Base-by-base conservation (phyloP, 768 basidiomycete genomes). In the Suillus clintonianus region DNA sequence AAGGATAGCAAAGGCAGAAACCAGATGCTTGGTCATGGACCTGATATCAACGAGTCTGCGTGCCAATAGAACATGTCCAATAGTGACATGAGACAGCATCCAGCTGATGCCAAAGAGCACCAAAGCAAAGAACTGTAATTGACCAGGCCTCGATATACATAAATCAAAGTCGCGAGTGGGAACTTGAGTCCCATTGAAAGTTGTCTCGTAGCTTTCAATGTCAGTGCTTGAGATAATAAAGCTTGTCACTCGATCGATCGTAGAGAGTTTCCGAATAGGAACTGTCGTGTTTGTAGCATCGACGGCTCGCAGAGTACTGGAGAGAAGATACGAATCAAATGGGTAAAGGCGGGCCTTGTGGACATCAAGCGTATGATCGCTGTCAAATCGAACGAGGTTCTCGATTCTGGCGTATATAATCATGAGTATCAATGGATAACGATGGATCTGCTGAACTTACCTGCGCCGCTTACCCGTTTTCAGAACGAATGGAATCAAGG, bases 331-430 rank as follows among this genome's bases (percentile, higher is more conserved):
- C 0, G 77, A 81, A 69, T 87, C 86, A 70, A 86, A 87, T 1
- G 86, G 86, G 67, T 86, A 87, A 11, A 85, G 69, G 11, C 78
- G 81, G 14, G 83, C 82, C 70, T 82, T 72, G 63, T 85, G 83
- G 13, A 85, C 84, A 63, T 87, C 84, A 30, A 86, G 78, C 41
- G 81, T 80, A 68, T 86, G 82, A 65, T 84, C 82, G 60, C 81
- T 85, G 67, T 86, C 83, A 65, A 87, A 87, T 67, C 84, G 85
- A 37, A 82, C 81, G 14, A 86, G 76, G 64, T 81, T 84, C 68
- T 85, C 83, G 30, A 86, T 81, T 43, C 85, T 87, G 60, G 19
- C 13, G 58, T 10, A n/a, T 17, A 34, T 36, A 34, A 47, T 39
- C 10, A 50, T 63, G 6, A 55, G 2, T 15, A 14, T 60, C 5